Conservation (phyloP, 1,139 yeast species). For the Yamadazyma mexicana region DNA sequence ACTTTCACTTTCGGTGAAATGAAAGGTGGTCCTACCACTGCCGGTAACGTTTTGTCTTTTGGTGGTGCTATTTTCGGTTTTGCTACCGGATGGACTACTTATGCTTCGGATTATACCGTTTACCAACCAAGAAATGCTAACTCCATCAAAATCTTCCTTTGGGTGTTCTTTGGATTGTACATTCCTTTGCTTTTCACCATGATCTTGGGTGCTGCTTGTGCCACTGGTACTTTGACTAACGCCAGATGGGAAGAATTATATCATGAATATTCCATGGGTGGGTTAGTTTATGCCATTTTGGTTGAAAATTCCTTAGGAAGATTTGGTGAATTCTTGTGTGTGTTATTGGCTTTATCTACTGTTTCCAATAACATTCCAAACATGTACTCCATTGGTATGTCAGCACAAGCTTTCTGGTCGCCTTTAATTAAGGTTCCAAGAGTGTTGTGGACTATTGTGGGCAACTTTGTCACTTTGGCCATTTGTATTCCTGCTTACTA, state of each 20-base stretch:
- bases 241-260: constrained; percentile 54
- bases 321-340: constrained; percentile 89
- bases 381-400: constrained; percentile 84
- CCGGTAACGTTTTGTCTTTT: constrained; percentile 77
- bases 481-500: constrained; percentile 87
- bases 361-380: constrained; percentile 90
- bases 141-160: constrained; percentile 58
- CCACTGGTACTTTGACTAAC: constrained; percentile 56
- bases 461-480: constrained; percentile 76
- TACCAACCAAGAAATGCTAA: constrained; percentile 70
- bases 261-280: constrained; percentile 66
- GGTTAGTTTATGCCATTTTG: constrained; percentile 73
- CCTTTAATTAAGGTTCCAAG: constrained; percentile 74
- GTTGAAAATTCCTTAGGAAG: constrained; percentile 81
- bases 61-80: constrained; percentile 88
- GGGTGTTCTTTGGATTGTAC: constrained; percentile 62
- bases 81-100: constrained; percentile 95
- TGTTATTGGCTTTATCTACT: constrained; percentile 76
- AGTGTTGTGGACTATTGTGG: constrained; percentile 74
- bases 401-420: constrained; percentile 83
- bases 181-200: constrained; percentile 71
- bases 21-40: constrained; percentile 58
- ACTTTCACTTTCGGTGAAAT: constrained; percentile 39
- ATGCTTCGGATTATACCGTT: constrained; percentile 89
- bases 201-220: constrained; percentile 86